A percentile compares a stretch with the other conserved stretches of the same genome.
Evolutionary conservation across 1,284 basidiomycete species (phyloP).

Genomic region (Pisolithus thermaeus): DNA sequence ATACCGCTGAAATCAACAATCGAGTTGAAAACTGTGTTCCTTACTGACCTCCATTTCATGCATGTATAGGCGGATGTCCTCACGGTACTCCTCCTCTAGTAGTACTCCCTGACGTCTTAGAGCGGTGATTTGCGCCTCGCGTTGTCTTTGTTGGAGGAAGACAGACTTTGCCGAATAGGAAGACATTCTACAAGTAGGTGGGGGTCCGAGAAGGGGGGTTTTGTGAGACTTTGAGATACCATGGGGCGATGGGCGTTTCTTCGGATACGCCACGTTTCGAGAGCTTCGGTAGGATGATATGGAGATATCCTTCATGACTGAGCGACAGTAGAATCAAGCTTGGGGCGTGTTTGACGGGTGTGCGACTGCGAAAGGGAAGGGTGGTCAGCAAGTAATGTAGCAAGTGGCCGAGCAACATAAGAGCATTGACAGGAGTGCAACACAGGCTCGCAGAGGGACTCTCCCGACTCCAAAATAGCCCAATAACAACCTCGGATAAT

Average conservation of each 20-base stretch:
- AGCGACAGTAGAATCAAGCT: constrained; percentile 29
- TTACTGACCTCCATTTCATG: constrained; percentile 91
- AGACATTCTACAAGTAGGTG: constrained; percentile 47
- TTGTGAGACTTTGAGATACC: constrained; percentile 64
- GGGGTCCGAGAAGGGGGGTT: constrained; percentile 42
- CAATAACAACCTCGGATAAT: too few species aligned
- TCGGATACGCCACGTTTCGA: constrained; percentile 64
- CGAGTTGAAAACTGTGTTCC: constrained; percentile 2
- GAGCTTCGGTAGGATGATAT: constrained; percentile 49
- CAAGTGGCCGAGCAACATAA: constrained; percentile 2
- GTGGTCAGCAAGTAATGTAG: not conserved
- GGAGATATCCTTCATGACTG: constrained; percentile 72
- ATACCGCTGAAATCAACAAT: constrained; percentile 10
- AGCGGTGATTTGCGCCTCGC: constrained; percentile 60
- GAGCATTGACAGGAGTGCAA: not conserved
- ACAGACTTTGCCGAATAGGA: constrained; percentile 59
- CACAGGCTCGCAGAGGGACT: too few species aligned
- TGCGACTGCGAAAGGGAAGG: constrained; percentile 29
- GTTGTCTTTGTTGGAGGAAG: constrained; percentile 56
- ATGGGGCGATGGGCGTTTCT: constrained; percentile 76
- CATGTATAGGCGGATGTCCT: constrained; percentile 93
- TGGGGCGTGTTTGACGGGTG: constrained; percentile 38
- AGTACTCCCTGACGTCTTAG: constrained; percentile 64
- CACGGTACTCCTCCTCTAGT: constrained; percentile 90
- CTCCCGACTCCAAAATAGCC: too few species aligned